Base-by-base conservation (phyloP, 768 basidiomycete species). In the Paxillus rubicundulus region DNA sequence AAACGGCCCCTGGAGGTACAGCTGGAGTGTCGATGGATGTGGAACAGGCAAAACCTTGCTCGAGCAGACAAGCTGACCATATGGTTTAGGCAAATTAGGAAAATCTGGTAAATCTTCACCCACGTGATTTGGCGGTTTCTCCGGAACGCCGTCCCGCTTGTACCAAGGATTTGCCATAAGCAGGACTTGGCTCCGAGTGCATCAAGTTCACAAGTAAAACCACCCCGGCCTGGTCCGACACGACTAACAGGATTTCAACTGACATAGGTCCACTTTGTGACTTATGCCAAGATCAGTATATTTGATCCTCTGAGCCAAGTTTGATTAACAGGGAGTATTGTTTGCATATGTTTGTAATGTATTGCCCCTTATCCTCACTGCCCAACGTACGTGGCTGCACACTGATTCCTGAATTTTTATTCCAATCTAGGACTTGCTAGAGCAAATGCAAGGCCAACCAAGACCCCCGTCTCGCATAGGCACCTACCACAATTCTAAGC, bases 401-500 rank as follows among this genome's bases (percentile, higher is more conserved):
- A 16, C 37, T n/a, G 24, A 27, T 41, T n/a, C 1, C 28, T 28
- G 5, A 16, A 42, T 12, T 16, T 17, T 28, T 28, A 21, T 37
- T 28, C 24, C 2, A 34, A 30, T 20, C 9, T 33, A 40, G 14
- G 17, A 20, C 27, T 38, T 13, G 5, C n/a, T 24, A 18, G 33
- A 43, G 33, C 8, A 24, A 37, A 60, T 54, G 53, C 47, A 47
- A n/a, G 43, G 24, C 36, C 43, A 46, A 16, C 34, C 44, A 28
- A 61, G 58, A 38, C 61, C 68, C 10, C 49, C 63, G 9, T 56
- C 67, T 14, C 74, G 80, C 27, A 61, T 75, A 34, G 75, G 77
- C 54, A 70, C 67, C 46, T 82, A 81, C 53, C 81, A 83, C 64
- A 71, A 72, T 3, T 58, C 77, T 7, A 89, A 87, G 58, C 75